Evolutionary conservation across 2,329 filamentous ascomycete genomes (phyloP).

Genomic region (Sporothrix euskadiensis): DNA sequence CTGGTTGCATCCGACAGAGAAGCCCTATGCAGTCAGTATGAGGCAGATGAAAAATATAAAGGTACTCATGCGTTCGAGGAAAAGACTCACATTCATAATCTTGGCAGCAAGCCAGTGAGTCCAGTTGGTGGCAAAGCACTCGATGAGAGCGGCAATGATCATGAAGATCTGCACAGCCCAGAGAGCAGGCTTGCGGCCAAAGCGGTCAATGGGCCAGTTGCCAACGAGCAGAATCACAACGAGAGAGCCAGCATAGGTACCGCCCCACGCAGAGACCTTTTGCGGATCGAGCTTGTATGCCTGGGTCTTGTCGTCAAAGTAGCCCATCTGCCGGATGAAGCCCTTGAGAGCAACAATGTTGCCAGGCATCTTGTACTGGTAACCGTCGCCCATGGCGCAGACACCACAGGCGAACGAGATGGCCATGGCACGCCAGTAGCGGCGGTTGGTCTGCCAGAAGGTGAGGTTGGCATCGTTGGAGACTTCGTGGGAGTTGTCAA

Average conservation of each 20-base stretch:
- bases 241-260: slow-evolving; percentile 21
- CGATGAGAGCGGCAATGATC: slow-evolving; percentile 24
- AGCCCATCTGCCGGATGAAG: slow-evolving; percentile 27
- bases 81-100: slow-evolving; percentile 23
- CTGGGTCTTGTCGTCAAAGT: slow-evolving; percentile 16
- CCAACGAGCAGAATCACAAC: slow-evolving; percentile 23
- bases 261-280: slow-evolving; percentile 25
- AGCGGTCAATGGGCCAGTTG: slow-evolving; percentile 27
- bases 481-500: slow-evolving; percentile 26
- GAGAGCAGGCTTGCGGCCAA: slow-evolving; percentile 25
- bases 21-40: slow-evolving; percentile 1
- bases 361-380: slow-evolving; percentile 28
- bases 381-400: slow-evolving; percentile 28
- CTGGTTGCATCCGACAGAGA: slow-evolving; percentile 27
- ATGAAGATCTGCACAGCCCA: slow-evolving; percentile 28
- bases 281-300: slow-evolving; percentile 22
- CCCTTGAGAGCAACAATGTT: slow-evolving; percentile 27
- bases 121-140: slow-evolving; percentile 25
- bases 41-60: too few relatives aligned
- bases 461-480: slow-evolving; percentile 24
- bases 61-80: too few relatives aligned
- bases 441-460: slow-evolving; percentile 22
- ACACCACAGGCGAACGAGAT: slow-evolving; percentile 27
- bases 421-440: slow-evolving; percentile 28
- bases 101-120: slow-evolving; percentile 25